Conservation (phyloP, 805 yeast genomes). For the Diddensiella santjacobensis region DNA sequence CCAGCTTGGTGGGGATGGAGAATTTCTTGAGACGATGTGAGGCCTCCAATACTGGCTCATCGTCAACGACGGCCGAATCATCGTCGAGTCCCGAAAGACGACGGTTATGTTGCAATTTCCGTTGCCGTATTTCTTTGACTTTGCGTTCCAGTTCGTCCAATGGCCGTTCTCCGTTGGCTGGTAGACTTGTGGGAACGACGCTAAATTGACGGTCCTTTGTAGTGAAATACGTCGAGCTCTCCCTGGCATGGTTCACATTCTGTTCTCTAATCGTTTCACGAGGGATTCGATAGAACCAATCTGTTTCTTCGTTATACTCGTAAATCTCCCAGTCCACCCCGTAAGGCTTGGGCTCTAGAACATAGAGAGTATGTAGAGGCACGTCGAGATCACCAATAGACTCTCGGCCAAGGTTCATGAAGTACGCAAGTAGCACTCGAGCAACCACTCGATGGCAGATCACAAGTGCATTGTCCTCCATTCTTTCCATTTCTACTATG, state of each 20-base stretch:
- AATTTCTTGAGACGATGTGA: neutral
- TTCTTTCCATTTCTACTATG: constrained; percentile 88
- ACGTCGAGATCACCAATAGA: constrained; percentile 87
- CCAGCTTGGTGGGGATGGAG: neutral
- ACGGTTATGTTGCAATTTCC: neutral
- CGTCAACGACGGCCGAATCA: neutral
- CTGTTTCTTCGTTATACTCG: constrained; percentile 74
- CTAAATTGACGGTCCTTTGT: constrained; percentile 24
- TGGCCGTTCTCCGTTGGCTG: neutral
- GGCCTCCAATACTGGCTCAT: neutral
- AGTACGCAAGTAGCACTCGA: constrained; percentile 81
- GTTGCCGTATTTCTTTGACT: neutral
- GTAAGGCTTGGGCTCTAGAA: constrained; percentile 89
- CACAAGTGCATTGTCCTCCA: constrained; percentile 78
- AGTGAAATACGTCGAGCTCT: constrained; percentile 10
- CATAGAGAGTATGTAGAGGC: constrained; percentile 86
- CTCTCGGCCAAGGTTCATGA: constrained; percentile 71
- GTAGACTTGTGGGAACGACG: constrained; percentile 22
- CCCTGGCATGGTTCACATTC: constrained; percentile 7
- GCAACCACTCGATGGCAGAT: constrained; percentile 90
- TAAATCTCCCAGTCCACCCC: constrained; percentile 92
- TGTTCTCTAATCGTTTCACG: constrained; percentile 28
- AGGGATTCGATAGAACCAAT: constrained; percentile 69
- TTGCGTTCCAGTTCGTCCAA: neutral
- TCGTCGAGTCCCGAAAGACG: neutral